Conservation (phyloP, 768 basidiomycete genomes). For the Agrocybe pediades region DNA sequence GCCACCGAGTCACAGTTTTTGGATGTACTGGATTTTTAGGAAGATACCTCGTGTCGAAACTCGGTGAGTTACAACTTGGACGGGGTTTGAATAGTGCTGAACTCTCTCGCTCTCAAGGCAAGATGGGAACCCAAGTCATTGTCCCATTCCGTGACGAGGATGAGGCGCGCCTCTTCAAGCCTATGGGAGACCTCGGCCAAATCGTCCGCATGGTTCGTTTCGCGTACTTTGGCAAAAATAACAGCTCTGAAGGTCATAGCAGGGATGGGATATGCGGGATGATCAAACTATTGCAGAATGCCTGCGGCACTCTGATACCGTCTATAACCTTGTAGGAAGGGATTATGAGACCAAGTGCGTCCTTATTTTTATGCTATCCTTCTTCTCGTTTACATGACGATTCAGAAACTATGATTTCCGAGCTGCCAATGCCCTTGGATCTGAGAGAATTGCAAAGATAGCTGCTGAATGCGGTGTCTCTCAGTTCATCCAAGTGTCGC, state of each 20-base stretch:
- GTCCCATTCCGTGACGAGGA: conserved; percentile 96
- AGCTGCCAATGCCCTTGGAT: conserved; percentile 81
- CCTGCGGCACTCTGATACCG: conserved; percentile 91
- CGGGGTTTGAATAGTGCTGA: conserved; percentile 7
- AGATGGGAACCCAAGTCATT: conserved; percentile 90
- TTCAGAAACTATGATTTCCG: conserved; percentile 84
- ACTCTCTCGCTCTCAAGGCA: conserved; percentile 58
- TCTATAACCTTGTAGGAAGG: conserved; percentile 93
- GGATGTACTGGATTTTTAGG: conserved; percentile 96
- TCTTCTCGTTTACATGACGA: neutral
- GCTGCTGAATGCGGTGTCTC: conserved; percentile 77
- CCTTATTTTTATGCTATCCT: conserved; percentile 7
- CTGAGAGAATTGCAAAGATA: conserved; percentile 83
- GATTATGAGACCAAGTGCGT: conserved; percentile 94
- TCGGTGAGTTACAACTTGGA: conserved; percentile 54
- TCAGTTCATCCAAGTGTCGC: conserved; percentile 92
- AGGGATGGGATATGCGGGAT: conserved; percentile 97
- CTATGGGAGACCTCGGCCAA: conserved; percentile 96
- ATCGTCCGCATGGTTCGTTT: conserved; percentile 85
- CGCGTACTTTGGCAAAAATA: neutral
- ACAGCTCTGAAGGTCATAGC: conserved; percentile 6
- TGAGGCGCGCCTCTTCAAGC: conserved; percentile 85
- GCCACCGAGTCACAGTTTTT: conserved; percentile 95
- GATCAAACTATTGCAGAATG: conserved; percentile 93
- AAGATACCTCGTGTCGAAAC: conserved; percentile 90